Base-by-base conservation (phyloP, 1,284 basidiomycete genomes). In the Malassezia arunalokei region DNA sequence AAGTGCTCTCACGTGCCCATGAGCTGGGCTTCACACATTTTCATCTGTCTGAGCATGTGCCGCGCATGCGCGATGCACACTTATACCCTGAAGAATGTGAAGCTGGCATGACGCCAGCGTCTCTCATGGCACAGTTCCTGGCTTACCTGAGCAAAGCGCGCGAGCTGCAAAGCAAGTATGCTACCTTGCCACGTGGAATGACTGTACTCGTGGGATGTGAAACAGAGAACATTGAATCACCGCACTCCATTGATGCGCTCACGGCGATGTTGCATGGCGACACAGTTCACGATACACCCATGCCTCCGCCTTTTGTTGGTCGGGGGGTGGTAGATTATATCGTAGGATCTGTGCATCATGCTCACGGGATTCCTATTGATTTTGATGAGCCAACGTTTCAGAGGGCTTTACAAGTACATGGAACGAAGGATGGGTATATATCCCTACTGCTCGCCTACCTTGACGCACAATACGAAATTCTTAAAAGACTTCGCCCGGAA, bases 291-390 rank as follows among this genome's bases (percentile, higher is more conserved):
- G n/a, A 15, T 3, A 8, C 5, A 5, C 8, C n/a, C 3, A 5
- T 38, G 8, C 51, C 50, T 8, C 48, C 57, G 1, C 40, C 47
- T 7, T 46, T 6, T 14, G 24, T 58, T 5, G 57, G 51, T 11
- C 24, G 17, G 15, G 65, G 63, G 4, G 46, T 44, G 8, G 81
- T 98, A 56, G 85, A 96, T 69, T 96, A 90, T 74, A 73, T 96
- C 63, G 87, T 98, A 47, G 92, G 94, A 5, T 88, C 85, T 42
- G 78, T 98, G 6, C 94, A 99, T 73, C 94, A 96, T 67, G 87
- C 88, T 66, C 80, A 83, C 63, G 79, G 78, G 11, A 81, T 88
- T 17, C 88, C 91, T 2, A 95, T 98, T 75, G 92, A 98, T 76
- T 94, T 98, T 66, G 89, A 95, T 76, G 61, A 75, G 40, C 60